Conservation (phyloP, 306 rosid species). For the Amphicarpaea edgeworthii region DNA sequence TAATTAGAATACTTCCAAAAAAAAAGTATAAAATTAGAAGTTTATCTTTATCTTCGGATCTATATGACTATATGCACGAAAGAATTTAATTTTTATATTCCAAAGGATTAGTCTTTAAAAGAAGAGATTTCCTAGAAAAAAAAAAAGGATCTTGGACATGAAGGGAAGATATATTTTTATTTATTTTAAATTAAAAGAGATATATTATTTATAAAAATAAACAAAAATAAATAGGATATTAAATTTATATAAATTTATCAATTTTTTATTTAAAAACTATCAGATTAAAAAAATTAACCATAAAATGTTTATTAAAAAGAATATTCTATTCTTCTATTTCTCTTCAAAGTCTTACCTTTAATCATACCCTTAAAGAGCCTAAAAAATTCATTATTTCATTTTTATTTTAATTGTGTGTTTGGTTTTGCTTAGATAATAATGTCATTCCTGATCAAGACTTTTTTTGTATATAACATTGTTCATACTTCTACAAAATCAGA, state of each 20-base stretch:
- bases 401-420: not conserved
- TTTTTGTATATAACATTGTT: too few species aligned
- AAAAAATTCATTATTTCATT: not conserved
- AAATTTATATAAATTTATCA: not conserved
- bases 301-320: not conserved
- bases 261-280: not conserved
- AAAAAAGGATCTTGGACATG: not conserved
- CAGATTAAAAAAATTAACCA: not conserved
- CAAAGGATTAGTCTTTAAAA: too few species aligned
- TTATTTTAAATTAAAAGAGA: too few species aligned
- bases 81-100: too few species aligned
- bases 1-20: too few species aligned
- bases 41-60: too few species aligned
- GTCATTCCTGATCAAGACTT: not conserved
- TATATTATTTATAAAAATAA: not conserved
- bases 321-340: too few species aligned
- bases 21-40: too few species aligned
- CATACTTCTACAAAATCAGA: too few species aligned
- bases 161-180: not conserved
- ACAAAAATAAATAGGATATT: not conserved
- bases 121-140: not conserved
- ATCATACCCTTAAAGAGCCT: not conserved
- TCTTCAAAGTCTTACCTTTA: not conserved
- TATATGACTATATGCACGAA: too few species aligned
- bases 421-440: not conserved